Base-by-base conservation (phyloP, 345 rosid genomes). In the Crucihimalaya himalaica region DNA sequence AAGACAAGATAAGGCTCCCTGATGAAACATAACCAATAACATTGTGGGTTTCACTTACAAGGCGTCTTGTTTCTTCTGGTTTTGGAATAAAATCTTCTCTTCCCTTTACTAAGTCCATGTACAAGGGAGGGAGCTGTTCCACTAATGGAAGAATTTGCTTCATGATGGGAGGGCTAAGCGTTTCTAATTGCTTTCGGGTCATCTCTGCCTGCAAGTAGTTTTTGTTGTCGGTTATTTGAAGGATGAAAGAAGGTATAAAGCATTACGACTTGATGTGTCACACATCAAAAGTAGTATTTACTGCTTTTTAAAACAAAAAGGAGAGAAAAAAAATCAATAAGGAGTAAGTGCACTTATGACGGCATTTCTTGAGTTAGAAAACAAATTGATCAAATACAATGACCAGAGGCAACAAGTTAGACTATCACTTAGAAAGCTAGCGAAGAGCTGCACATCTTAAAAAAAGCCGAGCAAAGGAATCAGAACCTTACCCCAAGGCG, bases 51-150 rank as follows among this genome's bases (percentile, higher is more conserved):
- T 63, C 72, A 84, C 99, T 31, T 87, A 95, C 99, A 73, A 95
- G 92, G 80, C 91, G 86, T 51, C 87, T 86, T 65, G 97, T 95
- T 84, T 95, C 97, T 84, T 92, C 99, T 43, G 99, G 99, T 81
- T 85, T 95, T 47, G 97, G 98, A 79, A 82, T 51, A 71, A 95
- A 95, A 5, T 92, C 99, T 86, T 95, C 98, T 84, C 96, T 87
- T 78, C 99, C 99, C 42, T 89, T 90, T 3, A 80, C 86, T 37
- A 95, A 86, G 87, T 95, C 98, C 96, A 86, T 89, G 85, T 92
- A 95, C 81, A 95, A 70, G 20, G 97, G 97, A 76, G 98, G 96
- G 46, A 95, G 89, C 83, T 95, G 99, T 83, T 95, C 97, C 37
- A 95, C 87, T 77, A 95, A 68, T 52, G 99, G 99, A 74, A 95